Base-by-base conservation (phyloP, 495 filamentous ascomycete species). In the Aspergillus indologenus region DNA sequence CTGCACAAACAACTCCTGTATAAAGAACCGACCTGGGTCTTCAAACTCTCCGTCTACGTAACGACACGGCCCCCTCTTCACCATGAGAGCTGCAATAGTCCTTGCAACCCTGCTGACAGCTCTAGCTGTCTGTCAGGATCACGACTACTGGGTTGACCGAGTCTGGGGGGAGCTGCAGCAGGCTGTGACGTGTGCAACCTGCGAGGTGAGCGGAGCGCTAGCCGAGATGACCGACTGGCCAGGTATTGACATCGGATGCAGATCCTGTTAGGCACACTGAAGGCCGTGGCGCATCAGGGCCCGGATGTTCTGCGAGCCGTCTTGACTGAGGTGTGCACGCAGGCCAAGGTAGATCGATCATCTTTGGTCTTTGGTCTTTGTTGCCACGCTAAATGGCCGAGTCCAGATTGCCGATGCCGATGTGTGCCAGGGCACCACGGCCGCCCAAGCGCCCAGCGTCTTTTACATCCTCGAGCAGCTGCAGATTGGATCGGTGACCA, bases 401-500 rank as follows among this genome's bases (percentile, higher is more conserved):
- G 1, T 23, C 19, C 54, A 75, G 72, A 61, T 65, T 45, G 71
- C 78, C 56, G 81, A 82, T 53, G 47, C 60, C 42, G 81, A 84
- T 65, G 81, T 82, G 26, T 84, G 80, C 54, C 59, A 67, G 14
- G 79, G 79, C 6, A 60, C 74, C 17, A 72, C 83, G 18, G 68
- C 68, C 18, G 71, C 73, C 0, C 80, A 84, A 67, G 78, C 75
- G 0, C 78, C 81, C 1, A 76, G 80, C 22, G 63, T 83, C 20
- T 75, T 80, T 24, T 71, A 80, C 47, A 67, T 69, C 34, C 66
- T 85, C 3, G 69, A 74, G 24, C 65, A 73, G 11, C 71, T 85
- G 61, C 57, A 62, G 2, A 64, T 83, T 34, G 74, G 72, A 23
- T 79, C 80, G 1, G 69, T 71, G 54, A 79, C 81, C 12, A 74